A percentile compares a stretch with the other conserved stretches of the same genome.
Evolutionary conservation across 1,284 basidiomycete genomes (phyloP).

Genomic region (Macrocystidia cucumis): DNA sequence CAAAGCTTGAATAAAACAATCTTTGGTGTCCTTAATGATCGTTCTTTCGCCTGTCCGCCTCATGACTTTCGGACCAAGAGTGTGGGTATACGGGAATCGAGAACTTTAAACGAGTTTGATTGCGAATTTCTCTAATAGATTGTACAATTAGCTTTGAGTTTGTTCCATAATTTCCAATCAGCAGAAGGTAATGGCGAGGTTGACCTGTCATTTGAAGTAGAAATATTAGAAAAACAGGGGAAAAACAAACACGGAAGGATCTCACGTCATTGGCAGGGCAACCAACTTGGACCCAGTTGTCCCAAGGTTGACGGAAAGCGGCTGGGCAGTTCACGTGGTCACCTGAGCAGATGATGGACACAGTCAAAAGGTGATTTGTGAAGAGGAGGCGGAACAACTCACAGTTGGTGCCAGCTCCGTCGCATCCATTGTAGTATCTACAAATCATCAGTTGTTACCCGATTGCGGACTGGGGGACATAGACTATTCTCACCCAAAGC

Average conservation of each 20-base stretch:
- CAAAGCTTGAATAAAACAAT: too few species aligned
- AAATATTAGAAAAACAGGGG: neutral
- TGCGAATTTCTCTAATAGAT: neutral
- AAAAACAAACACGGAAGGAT: neutral
- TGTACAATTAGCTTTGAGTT: neutral
- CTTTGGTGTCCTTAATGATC: neutral
- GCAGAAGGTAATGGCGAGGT: slow-evolving; percentile 26
- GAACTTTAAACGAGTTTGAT: neutral
- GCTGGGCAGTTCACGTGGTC: slow-evolving; percentile 22
- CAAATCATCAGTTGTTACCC: neutral
- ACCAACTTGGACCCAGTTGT: slow-evolving; percentile 26
- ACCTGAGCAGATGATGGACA: slow-evolving; percentile 14
- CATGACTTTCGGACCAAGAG: neutral
- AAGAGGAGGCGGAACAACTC: slow-evolving; percentile 8
- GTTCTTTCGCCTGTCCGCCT: neutral
- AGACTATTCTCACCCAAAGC: slow-evolving; percentile 24
- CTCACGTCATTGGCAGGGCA: slow-evolving; percentile 29
- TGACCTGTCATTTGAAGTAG: slow-evolving; percentile 18
- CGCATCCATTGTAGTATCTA: slow-evolving; percentile 33
- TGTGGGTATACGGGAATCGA: neutral
- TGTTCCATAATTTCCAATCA: neutral
- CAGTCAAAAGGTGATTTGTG: neutral
- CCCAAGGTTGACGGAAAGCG: slow-evolving; percentile 23
- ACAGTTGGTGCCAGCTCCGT: slow-evolving; percentile 30
- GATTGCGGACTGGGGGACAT: neutral